Percentiles rank a stretch among this genome's conserved stretches.
These are phyloP conservation scores for Phoma sp. DNA, from an alignment of 2,329 filamentous ascomycete species.

Conservation along the genomic window DNA sequence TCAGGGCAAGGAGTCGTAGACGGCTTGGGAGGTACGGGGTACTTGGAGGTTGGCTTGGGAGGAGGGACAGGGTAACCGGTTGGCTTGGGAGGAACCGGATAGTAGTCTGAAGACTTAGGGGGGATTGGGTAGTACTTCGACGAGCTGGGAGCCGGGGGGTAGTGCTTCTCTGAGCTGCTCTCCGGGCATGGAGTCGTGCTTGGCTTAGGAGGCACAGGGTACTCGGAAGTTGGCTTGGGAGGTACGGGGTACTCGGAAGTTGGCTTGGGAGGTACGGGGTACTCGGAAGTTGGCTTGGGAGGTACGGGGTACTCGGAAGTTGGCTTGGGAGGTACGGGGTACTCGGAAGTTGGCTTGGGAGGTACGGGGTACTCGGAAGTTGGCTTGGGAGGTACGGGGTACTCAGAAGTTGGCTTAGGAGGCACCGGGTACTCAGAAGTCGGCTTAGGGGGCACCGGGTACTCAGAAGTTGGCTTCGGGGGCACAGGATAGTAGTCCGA, in stretches of 20 bases:
- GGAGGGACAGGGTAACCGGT: background rate
- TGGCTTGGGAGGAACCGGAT: background rate
- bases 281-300: background rate
- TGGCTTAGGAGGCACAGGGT: background rate
- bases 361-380: background rate
- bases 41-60: constrained; percentile 8
- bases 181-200: constrained; percentile 12
- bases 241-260: too few relatives aligned
- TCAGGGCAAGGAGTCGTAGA: constrained; percentile 18
- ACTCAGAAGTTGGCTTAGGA: background rate
- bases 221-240: constrained; percentile 3
- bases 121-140: constrained; percentile 1
- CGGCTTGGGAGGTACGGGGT: constrained; percentile 5
- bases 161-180: constrained; percentile 13
- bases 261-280: constrained; percentile 1
- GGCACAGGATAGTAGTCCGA: background rate
- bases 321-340: background rate
- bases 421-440: too few relatives aligned
- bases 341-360: background rate
- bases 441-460: background rate
- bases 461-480: constrained; percentile 1
- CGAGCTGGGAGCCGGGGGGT: constrained; percentile 9
- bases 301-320: background rate
- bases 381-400: background rate
- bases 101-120: background rate